Evolutionary conservation across 2,329 filamentous ascomycete genomes (phyloP).

Genomic region (Trichoderma atroviride): DNA sequence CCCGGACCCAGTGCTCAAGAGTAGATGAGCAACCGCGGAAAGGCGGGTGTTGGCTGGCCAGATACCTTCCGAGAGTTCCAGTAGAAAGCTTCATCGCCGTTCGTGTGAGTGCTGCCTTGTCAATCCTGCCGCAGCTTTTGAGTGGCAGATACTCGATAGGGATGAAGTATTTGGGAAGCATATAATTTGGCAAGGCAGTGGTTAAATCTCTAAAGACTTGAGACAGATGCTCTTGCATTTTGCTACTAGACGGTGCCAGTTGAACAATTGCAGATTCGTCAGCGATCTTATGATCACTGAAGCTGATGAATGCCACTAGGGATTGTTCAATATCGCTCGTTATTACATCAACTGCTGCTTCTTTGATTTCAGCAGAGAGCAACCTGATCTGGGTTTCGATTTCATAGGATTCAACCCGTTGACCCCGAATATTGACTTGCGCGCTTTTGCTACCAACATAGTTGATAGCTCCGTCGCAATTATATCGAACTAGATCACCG

Average conservation of each 20-base stretch:
- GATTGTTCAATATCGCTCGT: neutral
- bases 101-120: neutral
- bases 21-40: slow-evolving; percentile 14
- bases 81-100: neutral
- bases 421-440: slow-evolving; percentile 60
- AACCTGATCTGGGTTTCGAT: slow-evolving; percentile 29
- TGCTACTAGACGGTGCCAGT: neutral
- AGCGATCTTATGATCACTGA: neutral
- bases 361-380: neutral
- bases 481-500: slow-evolving; percentile 49
- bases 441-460: slow-evolving; percentile 56
- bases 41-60: neutral
- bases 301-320: slow-evolving; percentile 3
- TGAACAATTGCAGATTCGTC: neutral
- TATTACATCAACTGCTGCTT: neutral
- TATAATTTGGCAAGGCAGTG: slow-evolving; percentile 1
- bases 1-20: slow-evolving; percentile 14
- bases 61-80: neutral
- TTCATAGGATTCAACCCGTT: slow-evolving; percentile 49
- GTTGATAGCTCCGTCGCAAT: slow-evolving; percentile 42
- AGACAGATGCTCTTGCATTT: slow-evolving; percentile 2
- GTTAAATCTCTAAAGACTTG: neutral
- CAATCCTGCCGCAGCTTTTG: neutral
- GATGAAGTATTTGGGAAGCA: slow-evolving; percentile 20
- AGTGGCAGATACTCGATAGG: slow-evolving; percentile 5